Evolutionary conservation across 805 yeast species (phyloP), one percentile per base, ranked within the genome.

Genomic region (Monosporozyma yasuniensis): DNA sequence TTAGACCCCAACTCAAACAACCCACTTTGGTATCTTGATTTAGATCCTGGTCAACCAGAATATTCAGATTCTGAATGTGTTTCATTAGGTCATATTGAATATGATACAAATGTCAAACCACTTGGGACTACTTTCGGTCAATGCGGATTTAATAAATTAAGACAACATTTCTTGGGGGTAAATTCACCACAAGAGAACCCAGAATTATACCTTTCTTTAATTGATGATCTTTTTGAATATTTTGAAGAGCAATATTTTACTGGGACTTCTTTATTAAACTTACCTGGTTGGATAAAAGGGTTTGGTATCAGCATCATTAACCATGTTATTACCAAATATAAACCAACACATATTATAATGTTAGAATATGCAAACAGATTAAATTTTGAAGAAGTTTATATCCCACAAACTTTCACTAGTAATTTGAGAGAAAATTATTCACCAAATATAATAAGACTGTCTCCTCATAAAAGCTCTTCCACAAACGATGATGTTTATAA

Each of bases 271-370:
- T 63, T 89, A 1, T 73, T 90, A 3, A 89, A 89, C 58, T 78
- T 90, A 0, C 91, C 96, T 0, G 96, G 96, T 0, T 89, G 96
- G 96, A 77, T 88, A 28, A 86, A 85, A 64, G 97, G 96, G 0
- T 80, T 79, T 54, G 97, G 97, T 0, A 72, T 82, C 14, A 83
- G 80, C 45, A 66, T 89, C 8, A 70, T 86, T n/a, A 70, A 66
- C 14, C 68, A 72, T 25, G 66, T 84, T 2, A 69, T 81, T 2
- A 52, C 57, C 0, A 51, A 63, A 9, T 63, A 77, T 1, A 65
- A 71, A 23, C 87, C 95, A 0, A 75, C 83, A 0, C 73, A 77
- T 52, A 61, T 86, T 22, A 63, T 85, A 0, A 75, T 80, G 49
- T 59, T 89, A 50, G 77, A 80, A 30, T 63, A 73, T 50, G 50